Evolutionary conservation across 1,284 basidiomycete species (phyloP).

Genomic region (Cutaneotrichosporon cavernicola): DNA sequence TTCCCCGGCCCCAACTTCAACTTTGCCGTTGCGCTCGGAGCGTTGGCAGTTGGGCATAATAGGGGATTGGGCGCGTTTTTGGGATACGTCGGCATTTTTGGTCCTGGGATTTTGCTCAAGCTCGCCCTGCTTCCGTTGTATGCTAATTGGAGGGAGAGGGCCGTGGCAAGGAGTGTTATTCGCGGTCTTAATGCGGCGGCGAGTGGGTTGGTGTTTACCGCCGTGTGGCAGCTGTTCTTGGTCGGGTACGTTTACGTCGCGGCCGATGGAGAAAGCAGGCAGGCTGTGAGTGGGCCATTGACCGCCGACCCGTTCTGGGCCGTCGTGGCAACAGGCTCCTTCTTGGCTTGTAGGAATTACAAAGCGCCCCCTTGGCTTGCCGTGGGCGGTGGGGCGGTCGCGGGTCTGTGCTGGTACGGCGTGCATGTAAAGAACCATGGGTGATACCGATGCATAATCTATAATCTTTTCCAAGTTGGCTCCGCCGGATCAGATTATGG

Average conservation of each 20-base stretch:
- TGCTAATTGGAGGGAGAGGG: slow-evolving; percentile 54
- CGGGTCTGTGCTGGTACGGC: slow-evolving; percentile 54
- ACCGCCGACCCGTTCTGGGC: slow-evolving; percentile 56
- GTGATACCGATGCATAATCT: too few relatives aligned
- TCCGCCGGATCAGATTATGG: too few relatives aligned
- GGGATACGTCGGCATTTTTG: slow-evolving; percentile 58
- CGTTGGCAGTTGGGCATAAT: slow-evolving; percentile 51
- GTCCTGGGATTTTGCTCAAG: slow-evolving; percentile 59
- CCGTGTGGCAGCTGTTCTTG: slow-evolving; percentile 59
- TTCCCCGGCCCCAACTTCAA: slow-evolving; percentile 64
- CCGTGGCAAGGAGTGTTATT: slow-evolving; percentile 54
- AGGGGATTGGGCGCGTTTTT: slow-evolving; percentile 56
- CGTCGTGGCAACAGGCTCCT: slow-evolving; percentile 49
- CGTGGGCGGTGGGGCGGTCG: slow-evolving; percentile 50
- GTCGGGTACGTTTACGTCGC: slow-evolving; percentile 49
- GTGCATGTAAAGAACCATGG: slow-evolving; percentile 24
- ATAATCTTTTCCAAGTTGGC: too few relatives aligned
- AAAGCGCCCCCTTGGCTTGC: slow-evolving; percentile 49
- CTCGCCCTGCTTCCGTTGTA: slow-evolving; percentile 59
- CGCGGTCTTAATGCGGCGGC: slow-evolving; percentile 61
- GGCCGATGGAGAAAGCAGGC: slow-evolving; percentile 24
- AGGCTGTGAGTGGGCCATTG: slow-evolving; percentile 43
- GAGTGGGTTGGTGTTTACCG: slow-evolving; percentile 60
- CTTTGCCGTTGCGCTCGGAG: slow-evolving; percentile 61
- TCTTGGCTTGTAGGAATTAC: slow-evolving; percentile 48